phyloP scores from a whole-genome alignment of 192 early-diverging fungal species.

The Pilaira anomala region DNA sequence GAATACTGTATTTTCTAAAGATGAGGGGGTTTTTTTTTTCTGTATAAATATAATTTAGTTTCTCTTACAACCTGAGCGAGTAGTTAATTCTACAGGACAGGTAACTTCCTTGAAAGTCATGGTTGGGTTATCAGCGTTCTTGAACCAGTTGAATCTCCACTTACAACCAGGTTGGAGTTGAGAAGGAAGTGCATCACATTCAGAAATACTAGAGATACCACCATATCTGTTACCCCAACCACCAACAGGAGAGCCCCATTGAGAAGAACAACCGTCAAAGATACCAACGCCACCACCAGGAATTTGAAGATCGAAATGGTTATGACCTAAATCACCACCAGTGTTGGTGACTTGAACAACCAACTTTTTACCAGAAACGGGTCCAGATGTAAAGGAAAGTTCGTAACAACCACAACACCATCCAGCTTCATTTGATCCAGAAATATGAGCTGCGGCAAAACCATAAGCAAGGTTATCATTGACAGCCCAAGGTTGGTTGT shows the following conservation, averaged over 20 bases:
- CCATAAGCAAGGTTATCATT: conserved; percentile 27
- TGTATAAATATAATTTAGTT: neutral
- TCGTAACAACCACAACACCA: conserved; percentile 34
- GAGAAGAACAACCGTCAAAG: conserved; percentile 24
- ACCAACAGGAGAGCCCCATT: conserved; percentile 15
- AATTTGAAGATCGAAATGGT: conserved; percentile 31
- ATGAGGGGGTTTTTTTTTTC: neutral
- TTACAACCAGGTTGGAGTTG: conserved; percentile 28
- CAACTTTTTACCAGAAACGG: conserved; percentile 27
- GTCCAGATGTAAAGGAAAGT: conserved; percentile 20
- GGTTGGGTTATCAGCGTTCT: conserved; percentile 23
- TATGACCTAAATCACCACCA: conserved; percentile 26
- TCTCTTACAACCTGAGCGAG: conserved; percentile 21
- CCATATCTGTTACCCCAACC: conserved; percentile 27
- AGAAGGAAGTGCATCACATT: conserved; percentile 17
- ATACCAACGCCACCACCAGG: conserved; percentile 34
- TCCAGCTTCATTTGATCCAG: conserved; percentile 19
- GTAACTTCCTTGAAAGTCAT: conserved; percentile 25
- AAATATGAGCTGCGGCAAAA: conserved; percentile 29
- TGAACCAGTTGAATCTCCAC: conserved; percentile 31
- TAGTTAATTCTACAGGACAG: conserved; percentile 17
- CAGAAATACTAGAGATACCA: conserved; percentile 13
- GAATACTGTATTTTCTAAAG: neutral
- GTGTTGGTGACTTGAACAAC: conserved; percentile 34
- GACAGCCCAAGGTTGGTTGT: conserved; percentile 29